Evolutionary conservation across 1,139 yeast genomes (phyloP), one percentile per base, ranked within the genome.

Genomic region (Nakaseomyces delphensis): DNA sequence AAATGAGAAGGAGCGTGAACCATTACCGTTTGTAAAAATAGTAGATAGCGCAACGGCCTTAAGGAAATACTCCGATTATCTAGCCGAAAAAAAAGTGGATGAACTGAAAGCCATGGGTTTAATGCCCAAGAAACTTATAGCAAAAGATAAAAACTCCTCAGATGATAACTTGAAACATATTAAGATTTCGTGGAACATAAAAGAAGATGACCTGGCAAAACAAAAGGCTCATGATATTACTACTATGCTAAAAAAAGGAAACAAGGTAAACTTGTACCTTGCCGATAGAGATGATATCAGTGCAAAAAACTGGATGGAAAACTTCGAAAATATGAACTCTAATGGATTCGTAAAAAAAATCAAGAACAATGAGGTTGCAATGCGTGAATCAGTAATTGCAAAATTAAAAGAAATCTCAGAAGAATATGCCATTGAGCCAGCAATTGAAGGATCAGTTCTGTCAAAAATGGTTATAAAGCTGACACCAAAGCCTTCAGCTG

Each of bases 101-200:
- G 60, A 64, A 40, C 52, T 59, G 46, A 57, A 39, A 35, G 57
- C 45, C 43, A 52, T 37, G 50, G 60, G 56, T 44, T 45, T 51
- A 1, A 44, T 46, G 29, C 42, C 45, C 29, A 48, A 53, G 19
- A 49, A 20, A 16, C 24, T 21, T 20, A 47, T 23, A 43, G 36
- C 28, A 14, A 40, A 29, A 3, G 39, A 36, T 20, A 54, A 53
- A 31, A 59, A 49, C 25, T 49, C 54, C 29, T 49, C 55, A 28
- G 67, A 62, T 7, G 53, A 53, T 7, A 56, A 58, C 38, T 44
- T 59, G 5, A 71, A 71, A 46, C 56, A 62, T 32, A 57, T 71
- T 18, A 66, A 65, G 42, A 51, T 71, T 5, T 64, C 73, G 2
- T 71, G 76, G 76, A 66, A 65, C 37, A 71, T 71, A 6, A 65